Evolutionary conservation across 139 green algal species (phyloP).

Genomic region (Chlamydomonas asymmetrica): DNA sequence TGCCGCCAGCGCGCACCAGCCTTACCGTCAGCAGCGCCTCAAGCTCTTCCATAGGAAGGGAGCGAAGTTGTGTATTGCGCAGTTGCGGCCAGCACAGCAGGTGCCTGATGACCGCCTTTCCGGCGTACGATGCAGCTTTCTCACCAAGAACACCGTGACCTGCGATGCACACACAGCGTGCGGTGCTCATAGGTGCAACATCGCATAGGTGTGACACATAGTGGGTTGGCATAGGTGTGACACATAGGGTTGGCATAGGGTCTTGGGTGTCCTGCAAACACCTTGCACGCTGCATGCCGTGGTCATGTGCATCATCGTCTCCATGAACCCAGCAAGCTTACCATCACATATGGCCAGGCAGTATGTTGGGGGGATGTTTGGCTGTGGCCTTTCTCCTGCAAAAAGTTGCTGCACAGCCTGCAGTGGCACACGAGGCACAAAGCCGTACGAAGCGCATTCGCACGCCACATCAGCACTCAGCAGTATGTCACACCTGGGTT

Average conservation of each 20-base stretch:
- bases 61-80: conserved; percentile 16
- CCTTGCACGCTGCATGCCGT: neutral
- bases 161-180: neutral
- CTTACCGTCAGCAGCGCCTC: conserved; percentile 17
- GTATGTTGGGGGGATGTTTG: conserved; percentile 23
- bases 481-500: neutral
- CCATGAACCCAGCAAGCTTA: neutral
- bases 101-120: conserved; percentile 38
- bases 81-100: conserved; percentile 15
- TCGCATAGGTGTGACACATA: neutral
- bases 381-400: conserved; percentile 17
- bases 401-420: conserved; percentile 31
- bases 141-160: conserved; percentile 44
- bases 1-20: neutral
- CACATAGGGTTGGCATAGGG: neutral
- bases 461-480: neutral
- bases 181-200: conserved; percentile 3
- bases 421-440: neutral
- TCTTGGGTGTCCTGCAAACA: neutral
- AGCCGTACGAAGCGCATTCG: neutral
- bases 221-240: neutral
- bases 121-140: conserved; percentile 34
- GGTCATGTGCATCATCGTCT: neutral
- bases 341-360: conserved; percentile 35
- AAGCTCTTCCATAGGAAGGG: neutral